A percentile compares a stretch with the other conserved stretches of the same genome.
Conservation (phyloP, 768 basidiomycete species). For the Calvatia gigantea region DNA sequence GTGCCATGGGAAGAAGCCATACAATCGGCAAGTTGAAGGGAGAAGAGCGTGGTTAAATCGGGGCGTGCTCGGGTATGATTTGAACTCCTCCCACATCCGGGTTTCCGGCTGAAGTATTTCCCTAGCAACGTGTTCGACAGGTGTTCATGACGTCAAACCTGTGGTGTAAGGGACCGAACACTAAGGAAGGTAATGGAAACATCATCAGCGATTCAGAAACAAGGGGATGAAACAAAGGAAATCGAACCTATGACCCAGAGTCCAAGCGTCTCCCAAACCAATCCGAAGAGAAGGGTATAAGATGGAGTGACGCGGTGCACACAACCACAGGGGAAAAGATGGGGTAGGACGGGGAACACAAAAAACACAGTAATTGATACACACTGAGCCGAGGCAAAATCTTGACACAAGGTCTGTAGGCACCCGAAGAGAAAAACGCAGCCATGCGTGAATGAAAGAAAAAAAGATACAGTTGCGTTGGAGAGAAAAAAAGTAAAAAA, state of each 20-base stretch:
- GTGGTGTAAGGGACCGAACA: background rate
- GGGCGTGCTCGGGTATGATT: background rate
- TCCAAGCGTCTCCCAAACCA: background rate
- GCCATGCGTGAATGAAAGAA: background rate
- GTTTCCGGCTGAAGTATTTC: background rate
- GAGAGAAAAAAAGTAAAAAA: background rate
- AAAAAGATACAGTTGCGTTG: background rate
- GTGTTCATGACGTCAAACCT: background rate
- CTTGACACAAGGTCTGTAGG: slow-evolving; percentile 7
- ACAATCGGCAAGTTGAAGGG: too few relatives aligned
- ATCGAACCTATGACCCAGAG: background rate
- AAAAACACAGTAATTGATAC: slow-evolving; percentile 5
- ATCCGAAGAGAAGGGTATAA: background rate
- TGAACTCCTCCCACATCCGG: background rate
- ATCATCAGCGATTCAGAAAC: background rate
- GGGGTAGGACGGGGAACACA: background rate
- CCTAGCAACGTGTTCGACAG: background rate
- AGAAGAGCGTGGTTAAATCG: background rate
- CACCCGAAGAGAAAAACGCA: background rate
- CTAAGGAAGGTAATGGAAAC: background rate
- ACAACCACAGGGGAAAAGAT: background rate
- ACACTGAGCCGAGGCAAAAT: slow-evolving; percentile 1
- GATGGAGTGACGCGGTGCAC: background rate
- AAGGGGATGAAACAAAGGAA: background rate
- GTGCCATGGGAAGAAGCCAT: too few relatives aligned